Evolutionary conservation across 2,329 filamentous ascomycete genomes (phyloP).

Genomic region (Paecilomyces sp.): DNA sequence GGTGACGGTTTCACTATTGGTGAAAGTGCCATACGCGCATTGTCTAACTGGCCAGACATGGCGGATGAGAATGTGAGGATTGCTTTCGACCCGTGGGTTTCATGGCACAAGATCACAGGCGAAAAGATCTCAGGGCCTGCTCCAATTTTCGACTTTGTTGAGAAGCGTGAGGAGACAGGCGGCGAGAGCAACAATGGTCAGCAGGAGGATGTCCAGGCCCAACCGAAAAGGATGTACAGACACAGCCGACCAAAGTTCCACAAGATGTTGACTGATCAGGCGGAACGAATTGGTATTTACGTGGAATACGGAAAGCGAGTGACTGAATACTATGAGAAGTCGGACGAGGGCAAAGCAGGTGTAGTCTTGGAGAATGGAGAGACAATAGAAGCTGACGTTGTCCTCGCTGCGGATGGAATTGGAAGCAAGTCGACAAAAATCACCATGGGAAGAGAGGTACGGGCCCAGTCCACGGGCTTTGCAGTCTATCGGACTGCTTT

Average conservation of each 20-base stretch:
- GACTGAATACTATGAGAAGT: slow-evolving; percentile 6
- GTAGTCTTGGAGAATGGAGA: slow-evolving; percentile 1
- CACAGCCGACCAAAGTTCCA: slow-evolving; percentile 14
- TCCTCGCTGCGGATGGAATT: slow-evolving; percentile 50
- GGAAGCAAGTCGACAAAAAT: slow-evolving; percentile 43
- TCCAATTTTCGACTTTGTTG: slow-evolving; percentile 1
- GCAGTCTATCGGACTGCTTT: slow-evolving; percentile 11
- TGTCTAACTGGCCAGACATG: slow-evolving; percentile 13
- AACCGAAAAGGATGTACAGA: slow-evolving; percentile 3
- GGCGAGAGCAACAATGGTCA: slow-evolving; percentile 1
- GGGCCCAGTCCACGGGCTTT: slow-evolving; percentile 16
- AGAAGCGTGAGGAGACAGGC: not conserved
- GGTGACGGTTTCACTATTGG: slow-evolving; percentile 16
- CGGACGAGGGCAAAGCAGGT: slow-evolving; percentile 2
- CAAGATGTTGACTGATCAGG: slow-evolving; percentile 11
- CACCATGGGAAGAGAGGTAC: slow-evolving; percentile 27
- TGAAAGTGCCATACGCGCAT: slow-evolving; percentile 7
- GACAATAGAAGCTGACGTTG: slow-evolving; percentile 34
- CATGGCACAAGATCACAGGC: slow-evolving; percentile 15
- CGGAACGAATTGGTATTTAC: slow-evolving; percentile 8
- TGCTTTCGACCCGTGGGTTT: slow-evolving; percentile 2
- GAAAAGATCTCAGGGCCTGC: slow-evolving; percentile 11
- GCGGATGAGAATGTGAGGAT: slow-evolving; percentile 9
- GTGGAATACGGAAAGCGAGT: slow-evolving; percentile 12
- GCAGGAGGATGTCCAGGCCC: not conserved